A percentile compares a stretch with the other conserved stretches of the same genome.
These are phyloP conservation scores for Endoconidiophora laricicola DNA, from an alignment of 2,329 filamentous ascomycete species.

Conservation along the genomic window DNA sequence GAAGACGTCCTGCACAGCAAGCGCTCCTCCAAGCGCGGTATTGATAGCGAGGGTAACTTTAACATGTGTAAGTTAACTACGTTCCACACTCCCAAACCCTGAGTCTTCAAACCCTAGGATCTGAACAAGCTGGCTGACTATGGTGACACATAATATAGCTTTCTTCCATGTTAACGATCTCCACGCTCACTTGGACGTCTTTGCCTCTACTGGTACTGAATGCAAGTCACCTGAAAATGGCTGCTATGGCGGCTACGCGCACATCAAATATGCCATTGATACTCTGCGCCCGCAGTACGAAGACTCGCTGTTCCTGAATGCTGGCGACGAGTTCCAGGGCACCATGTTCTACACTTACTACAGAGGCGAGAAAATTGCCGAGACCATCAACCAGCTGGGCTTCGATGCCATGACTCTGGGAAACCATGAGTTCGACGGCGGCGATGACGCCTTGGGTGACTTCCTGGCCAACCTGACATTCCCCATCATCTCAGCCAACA, in stretches of 20 bases:
- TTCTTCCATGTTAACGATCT: conserved; percentile 58
- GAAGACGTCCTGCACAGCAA: conserved; percentile 34
- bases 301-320: conserved; percentile 47
- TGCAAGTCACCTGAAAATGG: conserved; percentile 38
- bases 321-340: conserved; percentile 54
- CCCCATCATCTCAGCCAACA: conserved; percentile 46
- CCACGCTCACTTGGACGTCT: conserved; percentile 50
- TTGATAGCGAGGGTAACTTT: conserved; percentile 32
- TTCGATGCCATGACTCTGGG: conserved; percentile 53
- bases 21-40: conserved; percentile 31
- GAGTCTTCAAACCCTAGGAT: background rate
- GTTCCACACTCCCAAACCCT: background rate
- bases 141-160: conserved; percentile 19
- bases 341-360: conserved; percentile 53
- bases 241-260: conserved; percentile 48
- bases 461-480: conserved; percentile 49
- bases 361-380: conserved; percentile 49
- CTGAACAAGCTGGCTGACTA: no score
- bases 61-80: conserved; percentile 28
- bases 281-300: conserved; percentile 37
- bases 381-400: conserved; percentile 46
- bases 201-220: conserved; percentile 42
- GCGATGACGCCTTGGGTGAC: conserved; percentile 43
- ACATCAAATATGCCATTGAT: conserved; percentile 44
- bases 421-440: conserved; percentile 51